Conservation (phyloP, 768 basidiomycete genomes). For the Auricularia heimuer region DNA sequence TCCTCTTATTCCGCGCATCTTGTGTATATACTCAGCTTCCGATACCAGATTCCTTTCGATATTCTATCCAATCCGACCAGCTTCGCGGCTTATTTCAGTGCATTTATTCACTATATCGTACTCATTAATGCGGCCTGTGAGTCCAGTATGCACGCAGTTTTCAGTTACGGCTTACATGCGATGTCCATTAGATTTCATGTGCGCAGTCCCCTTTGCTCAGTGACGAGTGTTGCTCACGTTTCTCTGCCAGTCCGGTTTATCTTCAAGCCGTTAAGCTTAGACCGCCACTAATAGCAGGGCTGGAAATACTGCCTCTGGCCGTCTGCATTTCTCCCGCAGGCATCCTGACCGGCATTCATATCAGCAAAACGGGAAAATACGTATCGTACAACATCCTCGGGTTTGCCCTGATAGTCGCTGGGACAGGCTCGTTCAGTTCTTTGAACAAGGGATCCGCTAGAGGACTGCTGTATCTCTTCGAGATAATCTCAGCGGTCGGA, state of each 20-base stretch:
- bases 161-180: background rate
- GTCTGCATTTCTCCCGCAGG: background rate
- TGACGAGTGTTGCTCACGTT: background rate
- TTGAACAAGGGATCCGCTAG: background rate
- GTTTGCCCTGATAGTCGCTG: background rate
- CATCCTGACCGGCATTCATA: background rate
- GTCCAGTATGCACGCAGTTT: background rate
- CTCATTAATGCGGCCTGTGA: background rate
- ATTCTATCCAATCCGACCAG: background rate
- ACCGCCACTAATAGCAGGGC: background rate
- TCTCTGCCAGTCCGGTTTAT: background rate
- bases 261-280: background rate
- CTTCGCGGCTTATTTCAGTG: background rate
- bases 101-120: background rate
- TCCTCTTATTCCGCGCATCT: background rate
- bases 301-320: background rate
- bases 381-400: background rate
- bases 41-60: background rate
- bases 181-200: background rate
- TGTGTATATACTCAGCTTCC: background rate
- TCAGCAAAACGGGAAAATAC: background rate
- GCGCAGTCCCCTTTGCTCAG: background rate
- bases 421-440: background rate
- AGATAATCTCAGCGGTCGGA: conserved; percentile 10
- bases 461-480: background rate